phyloP scores from a whole-genome alignment of 2,329 filamentous ascomycete species.

The Hypoxylon sp. region DNA sequence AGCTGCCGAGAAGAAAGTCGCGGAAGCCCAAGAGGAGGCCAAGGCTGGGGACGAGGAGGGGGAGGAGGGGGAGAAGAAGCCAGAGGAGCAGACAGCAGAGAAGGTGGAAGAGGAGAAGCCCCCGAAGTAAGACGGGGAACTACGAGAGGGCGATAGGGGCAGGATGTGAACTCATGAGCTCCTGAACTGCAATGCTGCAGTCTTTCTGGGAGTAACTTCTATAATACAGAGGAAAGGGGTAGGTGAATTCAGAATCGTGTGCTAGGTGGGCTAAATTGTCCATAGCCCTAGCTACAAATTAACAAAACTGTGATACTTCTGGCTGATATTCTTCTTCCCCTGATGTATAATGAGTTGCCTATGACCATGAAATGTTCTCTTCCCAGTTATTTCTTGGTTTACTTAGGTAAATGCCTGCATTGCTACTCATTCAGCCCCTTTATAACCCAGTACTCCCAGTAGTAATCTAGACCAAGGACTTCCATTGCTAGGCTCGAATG shows the following conservation, averaged over 20 bases:
- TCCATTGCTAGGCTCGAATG: background rate
- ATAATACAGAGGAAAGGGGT: background rate
- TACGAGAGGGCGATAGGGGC: too few species aligned
- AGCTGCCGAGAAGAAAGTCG: conserved; percentile 24
- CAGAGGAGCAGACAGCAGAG: background rate
- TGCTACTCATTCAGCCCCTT: background rate
- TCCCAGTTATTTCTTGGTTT: background rate
- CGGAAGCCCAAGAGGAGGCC: conserved; percentile 5
- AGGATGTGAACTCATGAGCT: background rate
- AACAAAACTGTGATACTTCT: background rate
- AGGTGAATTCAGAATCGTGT: background rate
- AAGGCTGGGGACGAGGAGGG: too few species aligned
- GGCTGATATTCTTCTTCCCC: background rate
- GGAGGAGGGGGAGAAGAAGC: background rate
- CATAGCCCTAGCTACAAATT: background rate
- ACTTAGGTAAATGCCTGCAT: background rate
- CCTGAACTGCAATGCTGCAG: too few species aligned
- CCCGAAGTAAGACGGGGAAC: background rate
- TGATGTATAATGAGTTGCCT: background rate
- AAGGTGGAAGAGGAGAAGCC: background rate
- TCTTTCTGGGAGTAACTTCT: background rate
- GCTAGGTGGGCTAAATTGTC: background rate
- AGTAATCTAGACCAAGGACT: background rate
- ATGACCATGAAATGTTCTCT: background rate
- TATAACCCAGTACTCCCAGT: background rate